phyloP scores from a whole-genome alignment of 176 grass and related monocot genomes.

The Oryza officinalis region DNA sequence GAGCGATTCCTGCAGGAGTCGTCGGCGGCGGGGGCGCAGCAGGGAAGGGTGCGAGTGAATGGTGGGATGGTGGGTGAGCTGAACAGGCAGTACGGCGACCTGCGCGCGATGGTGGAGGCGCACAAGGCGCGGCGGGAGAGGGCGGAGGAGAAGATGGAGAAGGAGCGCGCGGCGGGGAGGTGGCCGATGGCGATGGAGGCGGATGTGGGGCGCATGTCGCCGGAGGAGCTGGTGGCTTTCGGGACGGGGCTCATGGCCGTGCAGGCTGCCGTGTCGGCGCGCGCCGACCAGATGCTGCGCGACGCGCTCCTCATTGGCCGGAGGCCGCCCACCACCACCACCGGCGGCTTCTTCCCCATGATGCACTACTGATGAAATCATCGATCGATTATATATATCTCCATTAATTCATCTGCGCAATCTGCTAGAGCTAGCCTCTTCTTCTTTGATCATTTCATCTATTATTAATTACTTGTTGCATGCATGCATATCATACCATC shows the following conservation, averaged over 20 bases:
- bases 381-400: background rate
- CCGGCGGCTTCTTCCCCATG: background rate
- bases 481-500: background rate
- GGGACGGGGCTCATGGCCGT: background rate
- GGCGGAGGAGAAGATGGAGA: slow-evolving; percentile 20
- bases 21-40: background rate
- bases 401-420: too few relatives aligned
- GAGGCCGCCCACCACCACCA: background rate
- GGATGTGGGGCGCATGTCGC: background rate
- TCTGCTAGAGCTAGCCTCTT: too few relatives aligned
- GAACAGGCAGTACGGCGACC: slow-evolving; percentile 41
- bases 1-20: slow-evolving; percentile 34
- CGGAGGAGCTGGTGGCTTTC: slow-evolving; percentile 6
- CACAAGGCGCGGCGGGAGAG: slow-evolving; percentile 36
- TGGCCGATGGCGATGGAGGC: slow-evolving; percentile 3
- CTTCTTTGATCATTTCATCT: background rate
- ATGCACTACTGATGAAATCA: background rate
- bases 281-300: slow-evolving; percentile 22
- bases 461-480: background rate
- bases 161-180: background rate
- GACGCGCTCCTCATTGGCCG: background rate
- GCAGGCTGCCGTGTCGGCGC: background rate
- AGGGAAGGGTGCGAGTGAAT: background rate
- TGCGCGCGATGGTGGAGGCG: slow-evolving; percentile 17
- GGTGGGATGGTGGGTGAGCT: slow-evolving; percentile 6